These are phyloP conservation scores for Hyphopichia homilentoma DNA, from an alignment of 805 yeast species.

Conservation along the genomic window DNA sequence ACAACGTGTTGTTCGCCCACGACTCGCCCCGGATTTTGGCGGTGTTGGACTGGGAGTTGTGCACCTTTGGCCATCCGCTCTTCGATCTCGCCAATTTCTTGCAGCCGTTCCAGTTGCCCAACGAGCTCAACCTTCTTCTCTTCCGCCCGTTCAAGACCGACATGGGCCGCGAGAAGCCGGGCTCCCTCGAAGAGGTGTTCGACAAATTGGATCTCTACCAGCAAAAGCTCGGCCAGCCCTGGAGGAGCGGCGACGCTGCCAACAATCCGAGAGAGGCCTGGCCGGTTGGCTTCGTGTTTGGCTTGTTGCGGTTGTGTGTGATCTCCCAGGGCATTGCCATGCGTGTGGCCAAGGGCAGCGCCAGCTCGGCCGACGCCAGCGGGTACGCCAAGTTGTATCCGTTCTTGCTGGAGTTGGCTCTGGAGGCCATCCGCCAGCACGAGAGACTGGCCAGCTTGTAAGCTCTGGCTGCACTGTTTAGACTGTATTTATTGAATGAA, in stretches of 20 bases:
- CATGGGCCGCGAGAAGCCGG: slow-evolving; percentile 31
- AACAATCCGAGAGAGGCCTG: slow-evolving; percentile 46
- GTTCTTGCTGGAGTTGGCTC: slow-evolving; percentile 26
- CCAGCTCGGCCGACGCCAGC: slow-evolving; percentile 50
- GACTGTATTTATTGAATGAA: too few relatives aligned
- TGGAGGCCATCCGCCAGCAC: slow-evolving; percentile 10
- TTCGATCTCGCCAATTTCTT: slow-evolving; percentile 58
- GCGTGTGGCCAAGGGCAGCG: slow-evolving; percentile 48
- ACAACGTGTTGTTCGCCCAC: slow-evolving; percentile 60
- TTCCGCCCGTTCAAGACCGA: slow-evolving; percentile 23
- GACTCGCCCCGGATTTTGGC: slow-evolving; percentile 48
- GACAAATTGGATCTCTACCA: slow-evolving; percentile 25
- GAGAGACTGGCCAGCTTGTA: neutral
- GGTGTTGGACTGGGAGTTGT: slow-evolving; percentile 63
- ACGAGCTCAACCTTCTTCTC: slow-evolving; percentile 25
- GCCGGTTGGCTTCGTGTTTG: slow-evolving; percentile 54
- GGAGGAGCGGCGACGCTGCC: slow-evolving; percentile 31
- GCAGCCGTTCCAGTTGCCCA: slow-evolving; percentile 50
- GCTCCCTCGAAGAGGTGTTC: slow-evolving; percentile 15
- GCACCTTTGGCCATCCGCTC: slow-evolving; percentile 62
- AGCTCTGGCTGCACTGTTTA: too few relatives aligned
- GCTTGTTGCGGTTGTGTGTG: slow-evolving; percentile 51
- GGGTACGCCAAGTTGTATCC: slow-evolving; percentile 34
- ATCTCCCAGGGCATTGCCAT: slow-evolving; percentile 63
- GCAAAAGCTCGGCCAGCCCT: slow-evolving; percentile 16